phyloP scores from a whole-genome alignment of 495 filamentous ascomycete genomes.

The Hypoxylon fragiforme region DNA sequence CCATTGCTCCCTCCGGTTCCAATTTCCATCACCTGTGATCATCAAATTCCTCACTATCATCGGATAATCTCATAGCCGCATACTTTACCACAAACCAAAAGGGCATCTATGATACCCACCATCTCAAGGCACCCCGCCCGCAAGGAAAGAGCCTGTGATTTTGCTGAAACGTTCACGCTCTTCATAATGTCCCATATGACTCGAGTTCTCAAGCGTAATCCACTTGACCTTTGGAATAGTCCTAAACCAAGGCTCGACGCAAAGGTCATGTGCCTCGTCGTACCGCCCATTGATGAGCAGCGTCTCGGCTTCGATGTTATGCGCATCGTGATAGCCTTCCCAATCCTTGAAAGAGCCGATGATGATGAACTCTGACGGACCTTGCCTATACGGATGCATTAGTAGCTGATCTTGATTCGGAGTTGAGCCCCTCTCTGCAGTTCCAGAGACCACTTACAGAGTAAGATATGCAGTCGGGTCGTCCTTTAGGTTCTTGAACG shows the following conservation, averaged over 20 bases:
- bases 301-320: constrained; percentile 48
- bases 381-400: constrained; percentile 40
- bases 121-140: background rate
- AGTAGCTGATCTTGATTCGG: background rate
- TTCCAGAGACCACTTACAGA: constrained; percentile 38
- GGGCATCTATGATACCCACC: too few species aligned
- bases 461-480: constrained; percentile 50
- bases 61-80: too few species aligned
- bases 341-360: constrained; percentile 50
- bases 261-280: constrained; percentile 51
- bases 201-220: constrained; percentile 48
- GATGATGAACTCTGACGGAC: constrained; percentile 52
- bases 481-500: constrained; percentile 44
- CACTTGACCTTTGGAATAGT: constrained; percentile 49
- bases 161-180: constrained; percentile 46
- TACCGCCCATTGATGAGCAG: constrained; percentile 56
- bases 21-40: too few species aligned
- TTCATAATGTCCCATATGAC: constrained; percentile 53
- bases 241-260: constrained; percentile 48
- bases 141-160: constrained; percentile 9
- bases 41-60: too few species aligned
- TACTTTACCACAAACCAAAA: too few species aligned
- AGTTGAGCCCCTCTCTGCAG: too few species aligned
- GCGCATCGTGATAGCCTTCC: constrained; percentile 40
- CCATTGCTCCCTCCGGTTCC: too few species aligned